Evolutionary conservation across 169 alveolate genomes (phyloP), one percentile per base, ranked within the genome.

Genomic region (Eimeria maxima): DNA sequence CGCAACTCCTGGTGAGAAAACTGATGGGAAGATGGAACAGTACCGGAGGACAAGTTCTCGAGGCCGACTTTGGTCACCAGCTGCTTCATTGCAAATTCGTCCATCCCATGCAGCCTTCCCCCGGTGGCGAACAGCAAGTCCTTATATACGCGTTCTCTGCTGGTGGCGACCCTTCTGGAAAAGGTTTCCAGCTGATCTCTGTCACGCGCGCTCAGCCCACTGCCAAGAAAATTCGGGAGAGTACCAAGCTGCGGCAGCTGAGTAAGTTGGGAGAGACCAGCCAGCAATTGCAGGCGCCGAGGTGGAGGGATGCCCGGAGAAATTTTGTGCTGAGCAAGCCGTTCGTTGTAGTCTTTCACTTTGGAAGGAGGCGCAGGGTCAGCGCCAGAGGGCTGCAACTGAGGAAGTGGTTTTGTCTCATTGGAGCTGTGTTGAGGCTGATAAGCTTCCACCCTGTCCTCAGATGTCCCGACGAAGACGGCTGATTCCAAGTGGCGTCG

Each of bases 131-230:
- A 84, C 50, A 84, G 27, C 50, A 84, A 38, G 53, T 84, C 92
- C 29, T 55, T 84, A 44, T 84, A 84, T 53, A 84, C 27, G 44
- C 92, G 92, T 67, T 84, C 92, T n/a, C 76, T 84, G 92, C 92
- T 84, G 0, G 92, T 55, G 42, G 47, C 76, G 74, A 84, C 92
- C 55, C 92, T 29, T 47, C 78, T 53, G 78, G 78, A 44, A 60
- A 84, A 84, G 55, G 76, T 33, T 38, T 84, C 92, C 53, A 84
- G 92, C 22, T 53, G 92, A 57, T 84, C 92, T 44, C 22, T 53
- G 50, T 84, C 92, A 16, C 92, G 71, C 18, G 71, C 92, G 78
- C 92, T 84, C 76, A 84, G 53, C 4, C 74, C 55, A 57, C 78
- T 57, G 57, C 92, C 76, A 33, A 84, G 65, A 11, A 84, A 55